Base-by-base conservation (phyloP, 2,329 filamentous ascomycete genomes). In the Sarocladiaceae sp. region DNA sequence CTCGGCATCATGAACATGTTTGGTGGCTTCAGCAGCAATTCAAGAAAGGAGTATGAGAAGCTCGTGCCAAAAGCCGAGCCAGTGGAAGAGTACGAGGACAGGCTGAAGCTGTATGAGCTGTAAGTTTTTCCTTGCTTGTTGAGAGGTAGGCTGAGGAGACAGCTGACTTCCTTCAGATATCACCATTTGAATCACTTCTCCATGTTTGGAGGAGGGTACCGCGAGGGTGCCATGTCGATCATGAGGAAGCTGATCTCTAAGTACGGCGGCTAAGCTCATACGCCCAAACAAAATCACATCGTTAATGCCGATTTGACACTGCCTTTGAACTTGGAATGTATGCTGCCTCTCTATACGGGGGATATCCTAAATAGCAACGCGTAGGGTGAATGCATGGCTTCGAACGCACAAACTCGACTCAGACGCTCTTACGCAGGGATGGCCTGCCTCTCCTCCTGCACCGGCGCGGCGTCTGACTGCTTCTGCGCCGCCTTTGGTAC, bases 1-100 rank as follows among this genome's bases (percentile, higher is more conserved):
- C 68, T 95, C 43, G 91, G 91, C 1, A 95, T 95, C 52, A 96
- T 96, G 89, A 78, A 76, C 43, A 95, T 96, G 89, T 97, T 96
- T 73, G 90, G 90, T 0, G 91, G 91, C 0, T 95, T 94, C 62
- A 81, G 81, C 1, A 55, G 62, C 0, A 62, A 58, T 1, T 95
- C 95, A 55, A 81, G 85, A 72, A 73, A 73, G 24, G 87, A 93
- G 58, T 97, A 96, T 60, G 78, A 86, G 59, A 61, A 68, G 31
- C 58, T 88, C 19, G 80, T 90, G 37, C 84, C 85, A 1, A 94
- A 85, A 67, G 82, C 84, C 7, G 86, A 95, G 59, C 90, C 90
- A 0, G 74, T 71, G 10, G 79, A 76, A 10, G 90, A 97, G 68
- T 95, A 87, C 69, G 81, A 85, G n/a, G 90, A 96, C 63, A 73